These are phyloP conservation scores for Magnaporthales sp. DNA, from an alignment of 2,329 filamentous ascomycete genomes.

Conservation along the genomic window DNA sequence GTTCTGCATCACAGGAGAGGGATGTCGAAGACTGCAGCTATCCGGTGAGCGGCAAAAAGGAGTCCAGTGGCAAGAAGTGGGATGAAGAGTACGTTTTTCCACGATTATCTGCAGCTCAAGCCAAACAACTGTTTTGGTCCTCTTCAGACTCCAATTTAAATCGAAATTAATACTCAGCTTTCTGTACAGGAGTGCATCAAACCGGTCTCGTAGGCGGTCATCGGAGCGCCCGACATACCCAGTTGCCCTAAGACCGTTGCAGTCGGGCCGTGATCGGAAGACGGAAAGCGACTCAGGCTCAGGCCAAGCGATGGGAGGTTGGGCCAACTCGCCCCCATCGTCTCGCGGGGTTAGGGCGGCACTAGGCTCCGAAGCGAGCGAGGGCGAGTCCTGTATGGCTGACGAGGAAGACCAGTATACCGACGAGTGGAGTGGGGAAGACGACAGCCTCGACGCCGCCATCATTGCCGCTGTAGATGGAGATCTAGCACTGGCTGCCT, in stretches of 20 bases:
- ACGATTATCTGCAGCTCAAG: not conserved
- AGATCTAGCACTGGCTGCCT: conserved; percentile 15
- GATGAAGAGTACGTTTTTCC: conserved; percentile 10
- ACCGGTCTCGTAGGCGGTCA: not conserved
- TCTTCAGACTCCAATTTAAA: not conserved
- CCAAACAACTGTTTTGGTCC: not conserved
- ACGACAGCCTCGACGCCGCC: conserved; percentile 15
- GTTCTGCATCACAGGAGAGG: conserved; percentile 7
- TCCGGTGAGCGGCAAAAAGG: conserved; percentile 6
- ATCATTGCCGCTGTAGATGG: conserved; percentile 15
- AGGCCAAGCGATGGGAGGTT: not conserved
- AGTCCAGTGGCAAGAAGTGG: conserved; percentile 3
- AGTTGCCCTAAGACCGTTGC: not conserved
- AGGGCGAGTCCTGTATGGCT: conserved; percentile 10
- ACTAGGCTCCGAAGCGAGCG: not conserved
- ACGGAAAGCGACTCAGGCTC: not conserved
- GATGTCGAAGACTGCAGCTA: conserved; percentile 5
- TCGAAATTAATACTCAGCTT: not conserved
- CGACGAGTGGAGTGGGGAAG: conserved; percentile 14
- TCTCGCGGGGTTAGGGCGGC: not conserved
- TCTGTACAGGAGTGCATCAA: not conserved
- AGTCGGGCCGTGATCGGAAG: not conserved
- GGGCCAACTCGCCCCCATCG: not conserved
- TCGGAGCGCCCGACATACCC: not conserved
- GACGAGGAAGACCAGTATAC: conserved; percentile 11